Evolutionary conservation across 176 grass and related monocot species (phyloP).

Genomic region (Eleusine coracana): DNA sequence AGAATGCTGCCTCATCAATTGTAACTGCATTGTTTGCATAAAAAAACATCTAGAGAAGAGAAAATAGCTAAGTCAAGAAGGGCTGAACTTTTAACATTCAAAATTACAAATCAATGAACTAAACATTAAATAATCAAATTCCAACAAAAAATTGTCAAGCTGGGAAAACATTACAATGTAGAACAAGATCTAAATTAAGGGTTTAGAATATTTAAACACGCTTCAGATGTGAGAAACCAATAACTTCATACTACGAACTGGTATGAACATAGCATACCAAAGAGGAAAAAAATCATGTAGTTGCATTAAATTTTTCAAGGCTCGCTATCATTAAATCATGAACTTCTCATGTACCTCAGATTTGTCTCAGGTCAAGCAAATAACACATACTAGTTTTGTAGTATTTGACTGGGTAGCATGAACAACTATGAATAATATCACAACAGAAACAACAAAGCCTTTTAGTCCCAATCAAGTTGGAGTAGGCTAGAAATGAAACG

Average conservation of each 20-base stretch:
- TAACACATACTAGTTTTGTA: neutral
- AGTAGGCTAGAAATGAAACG: too few species aligned
- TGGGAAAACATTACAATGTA: conserved; percentile 1
- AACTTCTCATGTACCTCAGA: neutral
- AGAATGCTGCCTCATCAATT: conserved; percentile 90
- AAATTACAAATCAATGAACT: neutral
- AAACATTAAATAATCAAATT: conserved; percentile 1
- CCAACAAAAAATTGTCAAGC: conserved; percentile 14
- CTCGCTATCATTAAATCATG: neutral
- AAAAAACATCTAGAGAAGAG: conserved; percentile 82
- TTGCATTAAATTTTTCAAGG: neutral
- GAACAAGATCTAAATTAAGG: conserved; percentile 1
- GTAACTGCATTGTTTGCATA: conserved; percentile 69
- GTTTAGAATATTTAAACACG: neutral
- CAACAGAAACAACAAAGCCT: too few species aligned
- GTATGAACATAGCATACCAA: conserved; percentile 21
- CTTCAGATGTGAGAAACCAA: conserved; percentile 18
- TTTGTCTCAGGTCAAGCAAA: conserved; percentile 3
- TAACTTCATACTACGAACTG: conserved; percentile 24
- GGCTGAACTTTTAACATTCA: conserved; percentile 27
- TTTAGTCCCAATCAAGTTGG: too few species aligned
- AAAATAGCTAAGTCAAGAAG: conserved; percentile 28
- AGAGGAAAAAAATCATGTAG: neutral
- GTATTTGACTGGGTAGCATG: conserved; percentile 7
- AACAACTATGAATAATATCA: conserved; percentile 6